Evolutionary conservation across 768 basidiomycete genomes (phyloP).

Genomic region (Naganishia vishniacii): DNA sequence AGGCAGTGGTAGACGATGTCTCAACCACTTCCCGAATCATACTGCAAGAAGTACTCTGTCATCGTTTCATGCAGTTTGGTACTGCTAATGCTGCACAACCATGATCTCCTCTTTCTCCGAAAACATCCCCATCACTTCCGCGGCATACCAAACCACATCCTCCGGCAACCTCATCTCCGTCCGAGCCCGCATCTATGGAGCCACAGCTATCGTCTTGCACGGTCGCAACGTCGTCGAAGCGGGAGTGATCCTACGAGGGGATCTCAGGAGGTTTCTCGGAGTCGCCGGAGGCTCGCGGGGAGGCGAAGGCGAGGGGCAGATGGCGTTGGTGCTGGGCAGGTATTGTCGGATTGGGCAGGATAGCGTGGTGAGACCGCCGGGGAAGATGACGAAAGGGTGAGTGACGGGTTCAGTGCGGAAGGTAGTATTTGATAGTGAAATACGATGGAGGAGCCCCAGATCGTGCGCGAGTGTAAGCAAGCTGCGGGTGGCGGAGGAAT

Average conservation of each 20-base stretch:
- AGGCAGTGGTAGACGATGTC: no score
- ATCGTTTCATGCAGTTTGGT: no score
- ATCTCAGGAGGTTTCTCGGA: conserved; percentile 52
- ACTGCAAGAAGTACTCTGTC: background rate
- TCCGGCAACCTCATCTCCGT: conserved; percentile 23
- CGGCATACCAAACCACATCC: conserved; percentile 19
- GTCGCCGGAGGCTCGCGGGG: background rate
- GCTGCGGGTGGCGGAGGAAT: no score
- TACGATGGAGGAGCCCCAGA: conserved; percentile 24
- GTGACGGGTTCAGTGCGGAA: no score
- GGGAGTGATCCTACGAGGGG: conserved; percentile 85
- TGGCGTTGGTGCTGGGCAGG: conserved; percentile 70
- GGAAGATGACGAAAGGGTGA: conserved; percentile 52
- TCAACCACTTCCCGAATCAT: background rate
- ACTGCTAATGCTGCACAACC: no score
- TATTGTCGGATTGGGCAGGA: conserved; percentile 89
- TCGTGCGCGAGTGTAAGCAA: background rate
- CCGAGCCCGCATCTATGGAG: conserved; percentile 52
- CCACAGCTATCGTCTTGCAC: conserved; percentile 92
- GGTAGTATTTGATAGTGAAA: no score
- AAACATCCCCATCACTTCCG: background rate
- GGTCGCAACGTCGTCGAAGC: conserved; percentile 94
- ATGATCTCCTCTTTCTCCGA: conserved; percentile 23
- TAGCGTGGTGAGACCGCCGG: conserved; percentile 62
- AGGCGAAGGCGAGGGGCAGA: conserved; percentile 56